Base-by-base conservation (phyloP, 371 early-diverging fungal genomes). In the Apophysomyces trapeziformis region DNA sequence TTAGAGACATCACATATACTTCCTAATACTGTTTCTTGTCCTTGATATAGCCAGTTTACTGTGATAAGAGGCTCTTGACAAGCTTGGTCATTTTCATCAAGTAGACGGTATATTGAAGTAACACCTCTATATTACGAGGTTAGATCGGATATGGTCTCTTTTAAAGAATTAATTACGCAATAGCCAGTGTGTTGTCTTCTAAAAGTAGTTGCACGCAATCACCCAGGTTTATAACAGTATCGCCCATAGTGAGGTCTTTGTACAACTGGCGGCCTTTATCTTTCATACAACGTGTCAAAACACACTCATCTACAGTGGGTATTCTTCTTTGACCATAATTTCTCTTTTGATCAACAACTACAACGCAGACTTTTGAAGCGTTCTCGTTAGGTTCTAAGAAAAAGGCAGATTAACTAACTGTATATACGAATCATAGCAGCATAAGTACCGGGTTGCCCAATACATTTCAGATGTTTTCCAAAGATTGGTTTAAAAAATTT, bases 401-500 rank as follows among this genome's bases (percentile, higher is more conserved):
- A 26, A 26, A 26, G 32, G 32, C 32, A 26, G 2, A 26, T 26
- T 26, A 26, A 26, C 2, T 26, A 26, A 26, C 32, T 26, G 2
- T 2, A 26, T 26, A 26, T 26, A 26, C 26, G 32, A 26, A 26
- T 2, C 2, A 13, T 1, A 45, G 13, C 1, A 6, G 16, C 46
- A 45, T 13, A 6, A 45, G 2, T 21, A 50, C 21, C 54, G 3
- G 9, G 7, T 5, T 26, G n/a, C 21, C 16, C 21, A 26, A 50
- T 26, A 21, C 8, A 21, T 21, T 47, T 47, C n/a, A 50, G 5
- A 50, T 50, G 21, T 21, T 50, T 50, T 3, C 54, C 54, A 50
- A 50, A 50, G 21, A 50, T 50, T 21, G 54, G 54, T 21, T n/a
- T 21, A 50, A 50, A 50, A 26, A 21, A 50, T 21, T 50, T 50